These are phyloP conservation scores for Arachis monticola DNA, from an alignment of 331 rosid genomes.

Conservation along the genomic window DNA sequence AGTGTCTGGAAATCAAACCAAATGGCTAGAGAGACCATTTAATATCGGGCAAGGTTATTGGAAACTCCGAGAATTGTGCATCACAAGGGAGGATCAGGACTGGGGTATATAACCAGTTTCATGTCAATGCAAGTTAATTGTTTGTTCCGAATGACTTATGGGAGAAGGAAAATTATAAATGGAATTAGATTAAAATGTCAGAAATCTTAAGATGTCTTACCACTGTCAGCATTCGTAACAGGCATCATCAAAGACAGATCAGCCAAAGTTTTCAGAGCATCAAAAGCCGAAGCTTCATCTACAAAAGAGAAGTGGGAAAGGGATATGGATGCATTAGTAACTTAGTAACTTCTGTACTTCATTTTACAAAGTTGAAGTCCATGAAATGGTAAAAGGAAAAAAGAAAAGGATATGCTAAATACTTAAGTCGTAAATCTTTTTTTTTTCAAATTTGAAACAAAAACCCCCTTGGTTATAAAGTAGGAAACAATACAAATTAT, in stretches of 20 bases:
- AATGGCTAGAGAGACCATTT: neutral
- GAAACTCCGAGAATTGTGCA: neutral
- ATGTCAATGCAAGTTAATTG: conserved; percentile 14
- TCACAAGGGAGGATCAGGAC: neutral
- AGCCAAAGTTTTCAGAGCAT: conserved; percentile 89
- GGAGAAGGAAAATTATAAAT: conserved; percentile 22
- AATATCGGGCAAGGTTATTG: neutral
- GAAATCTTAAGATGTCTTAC: conserved; percentile 52
- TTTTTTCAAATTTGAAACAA: no score
- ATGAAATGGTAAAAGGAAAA: conserved; percentile 18
- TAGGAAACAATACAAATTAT: conserved; percentile 19
- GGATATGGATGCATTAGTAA: conserved; percentile 26
- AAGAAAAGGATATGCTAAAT: neutral
- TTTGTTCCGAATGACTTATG: conserved; percentile 23
- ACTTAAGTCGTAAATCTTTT: no score
- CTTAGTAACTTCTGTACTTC: conserved; percentile 26
- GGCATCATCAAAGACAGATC: conserved; percentile 96
- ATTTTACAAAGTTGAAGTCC: conserved; percentile 39
- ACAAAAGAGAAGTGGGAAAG: conserved; percentile 39
- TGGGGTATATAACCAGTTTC: conserved; percentile 26
- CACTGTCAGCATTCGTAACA: conserved; percentile 55
- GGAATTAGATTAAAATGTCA: conserved; percentile 31
- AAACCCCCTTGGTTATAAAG: conserved; percentile 13
- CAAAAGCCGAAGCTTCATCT: conserved; percentile 83
- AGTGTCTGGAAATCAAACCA: neutral